These are phyloP conservation scores for Puccinia novopanici DNA, from an alignment of 1,284 basidiomycete genomes.

Conservation along the genomic window DNA sequence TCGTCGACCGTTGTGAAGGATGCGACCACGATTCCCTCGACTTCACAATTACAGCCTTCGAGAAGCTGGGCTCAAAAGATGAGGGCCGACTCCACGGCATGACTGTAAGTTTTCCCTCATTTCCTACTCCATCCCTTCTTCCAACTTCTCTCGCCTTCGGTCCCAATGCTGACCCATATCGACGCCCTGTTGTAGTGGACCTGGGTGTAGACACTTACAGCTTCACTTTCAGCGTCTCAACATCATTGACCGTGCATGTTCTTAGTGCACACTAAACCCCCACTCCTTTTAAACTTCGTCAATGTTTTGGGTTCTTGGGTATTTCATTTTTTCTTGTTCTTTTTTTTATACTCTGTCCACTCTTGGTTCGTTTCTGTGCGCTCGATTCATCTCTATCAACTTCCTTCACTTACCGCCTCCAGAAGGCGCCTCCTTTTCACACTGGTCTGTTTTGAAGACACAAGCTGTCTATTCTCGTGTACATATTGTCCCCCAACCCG, in stretches of 20 bases:
- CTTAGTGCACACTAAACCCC: background rate
- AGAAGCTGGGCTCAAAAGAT: slow-evolving; percentile 58
- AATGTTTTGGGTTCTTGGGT: slow-evolving; percentile 8
- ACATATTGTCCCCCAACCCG: no score
- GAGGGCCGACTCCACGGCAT: slow-evolving; percentile 66
- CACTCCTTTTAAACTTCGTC: background rate
- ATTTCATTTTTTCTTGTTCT: background rate
- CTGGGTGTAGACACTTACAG: background rate
- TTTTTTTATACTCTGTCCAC: background rate
- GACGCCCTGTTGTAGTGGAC: background rate
- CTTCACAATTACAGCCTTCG: slow-evolving; percentile 65
- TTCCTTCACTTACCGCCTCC: background rate
- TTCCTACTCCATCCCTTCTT: background rate
- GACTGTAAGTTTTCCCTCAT: slow-evolving; percentile 43
- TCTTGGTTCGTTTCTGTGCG: background rate
- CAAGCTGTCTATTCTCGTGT: background rate
- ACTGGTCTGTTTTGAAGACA: slow-evolving; percentile 1
- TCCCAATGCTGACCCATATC: background rate
- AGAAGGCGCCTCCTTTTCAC: background rate
- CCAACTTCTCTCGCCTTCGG: background rate
- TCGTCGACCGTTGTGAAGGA: slow-evolving; percentile 68
- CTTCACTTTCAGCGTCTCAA: background rate
- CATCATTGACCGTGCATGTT: background rate
- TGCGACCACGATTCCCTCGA: slow-evolving; percentile 65
- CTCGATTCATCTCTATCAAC: background rate